phyloP scores from a whole-genome alignment of 2,329 filamentous ascomycete species.

The Aspergillus persii region DNA sequence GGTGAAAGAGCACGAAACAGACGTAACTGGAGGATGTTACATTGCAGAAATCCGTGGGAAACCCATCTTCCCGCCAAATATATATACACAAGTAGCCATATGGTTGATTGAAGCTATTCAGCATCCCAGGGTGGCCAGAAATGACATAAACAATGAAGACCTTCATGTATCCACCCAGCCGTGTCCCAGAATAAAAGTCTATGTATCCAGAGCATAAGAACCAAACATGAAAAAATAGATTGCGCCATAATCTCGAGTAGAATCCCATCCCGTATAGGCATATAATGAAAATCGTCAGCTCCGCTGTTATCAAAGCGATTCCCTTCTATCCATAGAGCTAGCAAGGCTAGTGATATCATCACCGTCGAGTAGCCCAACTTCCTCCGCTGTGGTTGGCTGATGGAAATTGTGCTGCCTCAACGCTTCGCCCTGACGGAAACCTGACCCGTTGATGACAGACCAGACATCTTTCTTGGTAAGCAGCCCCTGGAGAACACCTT shows the following conservation, averaged over 20 bases:
- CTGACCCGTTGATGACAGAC: conserved; percentile 81
- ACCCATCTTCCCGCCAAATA: background rate
- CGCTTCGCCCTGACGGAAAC: conserved; percentile 47
- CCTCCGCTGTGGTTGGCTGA: conserved; percentile 31
- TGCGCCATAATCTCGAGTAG: background rate
- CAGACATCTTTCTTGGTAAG: conserved; percentile 98
- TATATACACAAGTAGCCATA: no score
- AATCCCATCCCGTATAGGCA: background rate
- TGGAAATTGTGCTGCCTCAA: conserved; percentile 27
- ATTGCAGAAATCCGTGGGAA: background rate
- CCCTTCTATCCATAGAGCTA: conserved; percentile 31
- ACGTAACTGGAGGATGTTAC: background rate
- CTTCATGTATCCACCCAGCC: background rate
- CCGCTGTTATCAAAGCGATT: conserved; percentile 25
- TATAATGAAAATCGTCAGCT: background rate
- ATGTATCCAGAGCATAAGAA: background rate
- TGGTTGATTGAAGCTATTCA: background rate
- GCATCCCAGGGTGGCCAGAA: background rate
- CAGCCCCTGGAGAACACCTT: conserved; percentile 76
- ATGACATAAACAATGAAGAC: no score
- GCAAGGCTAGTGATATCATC: conserved; percentile 33
- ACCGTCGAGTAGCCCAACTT: conserved; percentile 36
- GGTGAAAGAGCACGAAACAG: background rate
- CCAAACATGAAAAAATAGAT: background rate
- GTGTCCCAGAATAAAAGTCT: background rate